These are phyloP conservation scores for Verticillium nonalfalfae DNA, from an alignment of 2,329 filamentous ascomycete genomes.

Conservation along the genomic window DNA sequence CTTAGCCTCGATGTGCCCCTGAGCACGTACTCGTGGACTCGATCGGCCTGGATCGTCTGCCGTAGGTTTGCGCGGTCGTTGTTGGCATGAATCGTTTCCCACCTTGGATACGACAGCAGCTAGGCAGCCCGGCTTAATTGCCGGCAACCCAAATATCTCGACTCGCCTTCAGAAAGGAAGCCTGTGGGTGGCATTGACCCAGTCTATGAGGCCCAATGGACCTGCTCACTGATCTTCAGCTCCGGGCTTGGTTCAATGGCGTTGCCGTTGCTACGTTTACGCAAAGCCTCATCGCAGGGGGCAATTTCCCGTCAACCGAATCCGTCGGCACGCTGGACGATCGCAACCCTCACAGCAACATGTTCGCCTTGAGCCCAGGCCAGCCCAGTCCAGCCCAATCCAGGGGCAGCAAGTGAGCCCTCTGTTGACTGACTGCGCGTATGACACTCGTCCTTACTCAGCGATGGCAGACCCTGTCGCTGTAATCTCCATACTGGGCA, in stretches of 20 bases:
- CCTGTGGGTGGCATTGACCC: conserved; percentile 3
- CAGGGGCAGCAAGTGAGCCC: background rate
- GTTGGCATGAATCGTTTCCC: background rate
- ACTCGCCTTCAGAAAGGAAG: background rate
- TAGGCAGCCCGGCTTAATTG: background rate
- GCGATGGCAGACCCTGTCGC: background rate
- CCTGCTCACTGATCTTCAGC: background rate
- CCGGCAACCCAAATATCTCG: background rate
- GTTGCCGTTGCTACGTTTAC: background rate
- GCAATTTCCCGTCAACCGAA: background rate
- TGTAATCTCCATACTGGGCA: conserved; percentile 7
- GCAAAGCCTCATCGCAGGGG: background rate
- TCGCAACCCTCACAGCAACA: background rate
- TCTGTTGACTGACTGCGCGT: background rate
- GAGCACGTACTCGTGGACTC: background rate
- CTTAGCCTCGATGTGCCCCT: background rate
- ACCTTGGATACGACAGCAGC: background rate
- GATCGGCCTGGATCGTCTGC: background rate
- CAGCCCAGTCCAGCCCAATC: background rate
- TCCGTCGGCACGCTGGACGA: background rate
- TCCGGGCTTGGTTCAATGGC: background rate
- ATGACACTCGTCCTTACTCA: background rate
- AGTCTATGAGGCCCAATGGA: background rate
- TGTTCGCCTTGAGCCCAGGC: background rate
- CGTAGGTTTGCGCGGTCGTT: background rate